These are phyloP conservation scores for Ochetophila trinervis DNA, from an alignment of 306 rosid genomes.

Conservation along the genomic window DNA sequence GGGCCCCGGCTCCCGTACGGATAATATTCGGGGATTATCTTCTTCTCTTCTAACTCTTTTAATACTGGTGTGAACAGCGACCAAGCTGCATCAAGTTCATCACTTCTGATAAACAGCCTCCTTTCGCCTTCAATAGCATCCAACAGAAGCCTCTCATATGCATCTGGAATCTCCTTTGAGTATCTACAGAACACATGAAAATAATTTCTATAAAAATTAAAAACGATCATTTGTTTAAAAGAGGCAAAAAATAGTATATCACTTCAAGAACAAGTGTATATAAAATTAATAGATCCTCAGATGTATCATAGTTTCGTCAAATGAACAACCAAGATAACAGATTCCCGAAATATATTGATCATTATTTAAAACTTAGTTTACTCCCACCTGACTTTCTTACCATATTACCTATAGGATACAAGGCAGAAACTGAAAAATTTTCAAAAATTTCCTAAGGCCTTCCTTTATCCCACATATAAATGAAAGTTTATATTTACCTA, in stretches of 20 bases:
- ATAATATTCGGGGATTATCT: constrained; percentile 74
- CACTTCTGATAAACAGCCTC: constrained; percentile 84
- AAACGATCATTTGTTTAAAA: not conserved
- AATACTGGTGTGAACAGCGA: constrained; percentile 75
- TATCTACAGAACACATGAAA: constrained; percentile 44
- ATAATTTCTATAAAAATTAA: not conserved
- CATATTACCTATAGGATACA: not conserved
- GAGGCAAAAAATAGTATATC: not conserved
- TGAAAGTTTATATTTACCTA: constrained; percentile 37
- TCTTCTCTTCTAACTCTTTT: constrained; percentile 72
- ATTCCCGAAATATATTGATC: not conserved
- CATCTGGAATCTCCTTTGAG: constrained; percentile 90
- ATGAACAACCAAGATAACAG: not conserved
- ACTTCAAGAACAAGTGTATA: not conserved
- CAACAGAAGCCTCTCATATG: constrained; percentile 84
- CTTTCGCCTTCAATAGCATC: constrained; percentile 94
- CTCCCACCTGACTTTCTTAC: not conserved
- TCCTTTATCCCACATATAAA: not conserved
- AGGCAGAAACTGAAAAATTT: not conserved
- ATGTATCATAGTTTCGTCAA: not conserved
- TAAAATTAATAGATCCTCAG: no score
- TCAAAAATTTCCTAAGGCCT: not conserved
- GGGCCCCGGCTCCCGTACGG: constrained; percentile 93
- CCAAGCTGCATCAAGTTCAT: constrained; percentile 89
- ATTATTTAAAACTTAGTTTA: not conserved